Base-by-base conservation (phyloP, 352 stramenopile species). In the Globisporangium spiculum region DNA sequence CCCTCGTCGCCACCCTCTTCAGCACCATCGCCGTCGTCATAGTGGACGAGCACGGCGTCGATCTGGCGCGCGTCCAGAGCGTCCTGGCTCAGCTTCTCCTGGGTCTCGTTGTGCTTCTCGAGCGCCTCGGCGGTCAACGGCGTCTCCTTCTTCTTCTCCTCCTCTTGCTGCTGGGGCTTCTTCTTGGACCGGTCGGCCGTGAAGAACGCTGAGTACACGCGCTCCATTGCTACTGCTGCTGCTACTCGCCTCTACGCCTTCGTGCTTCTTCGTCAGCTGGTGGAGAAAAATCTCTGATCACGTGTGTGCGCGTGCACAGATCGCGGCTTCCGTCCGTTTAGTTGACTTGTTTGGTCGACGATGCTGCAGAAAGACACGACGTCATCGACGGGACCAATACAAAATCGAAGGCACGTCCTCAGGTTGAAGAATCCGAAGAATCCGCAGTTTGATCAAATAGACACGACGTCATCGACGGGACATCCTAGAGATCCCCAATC, bases 161-260 rank as follows among this genome's bases (percentile, higher is more conserved):
- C 30, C 30, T 32, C 30, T 4, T 32, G 27, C 41, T 71, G 77
- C 66, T 80, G 66, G 26, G 44, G 67, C 24, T 71, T 73, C 70
- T 79, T 72, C 36, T 61, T 61, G 53, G 80, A 74, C 9, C 76
- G 76, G 56, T 89, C 81, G 56, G 64, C 68, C 38, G 78, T 86
- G 71, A 96, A 96, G 64, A 96, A 92, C 53, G 88, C 88, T 65
- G 88, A 96, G 73, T 96, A 96, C 59, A 96, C 83, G 41, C 88
- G 88, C 74, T 96, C 86, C 86, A 96, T 96, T 12, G 36, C 44
- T 24, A 46, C 6, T 22, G 27, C 55, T 59, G 67, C 69, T 70
- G 4, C 66, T 65, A 5, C 60, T 73, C 75, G 24, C n/a, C 38
- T 46, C 38, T n/a, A n/a, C 26, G 26, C 18, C 7, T 41, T 16